These are phyloP conservation scores for Ceratobasidium sp. DNA, from an alignment of 1,284 basidiomycete genomes.

Conservation along the genomic window DNA sequence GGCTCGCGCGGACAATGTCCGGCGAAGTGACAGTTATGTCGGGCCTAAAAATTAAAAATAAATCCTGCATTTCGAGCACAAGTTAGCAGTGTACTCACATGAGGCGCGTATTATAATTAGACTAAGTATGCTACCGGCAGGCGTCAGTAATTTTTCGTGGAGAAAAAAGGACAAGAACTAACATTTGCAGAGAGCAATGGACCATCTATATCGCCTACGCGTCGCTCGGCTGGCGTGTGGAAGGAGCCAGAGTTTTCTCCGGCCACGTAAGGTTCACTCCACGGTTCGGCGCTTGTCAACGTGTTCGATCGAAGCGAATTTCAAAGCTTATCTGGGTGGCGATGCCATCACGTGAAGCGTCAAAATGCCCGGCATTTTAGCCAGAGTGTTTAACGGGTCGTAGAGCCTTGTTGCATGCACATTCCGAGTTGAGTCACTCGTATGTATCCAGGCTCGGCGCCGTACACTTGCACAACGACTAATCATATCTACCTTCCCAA, in stretches of 20 bases:
- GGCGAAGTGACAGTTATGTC: constrained; percentile 77
- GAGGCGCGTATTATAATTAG: constrained; percentile 27
- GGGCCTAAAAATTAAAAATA: constrained; percentile 56
- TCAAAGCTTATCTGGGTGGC: too few relatives aligned
- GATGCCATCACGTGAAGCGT: too few relatives aligned
- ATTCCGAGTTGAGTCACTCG: too few relatives aligned
- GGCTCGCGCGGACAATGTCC: constrained; percentile 84
- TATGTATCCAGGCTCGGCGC: too few relatives aligned
- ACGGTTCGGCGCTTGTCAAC: constrained; percentile 31
- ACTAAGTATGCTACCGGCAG: constrained; percentile 20
- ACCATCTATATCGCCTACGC: constrained; percentile 40
- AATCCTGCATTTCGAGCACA: not conserved
- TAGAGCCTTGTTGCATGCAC: too few relatives aligned
- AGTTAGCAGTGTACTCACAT: constrained; percentile 34
- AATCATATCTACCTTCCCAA: too few relatives aligned
- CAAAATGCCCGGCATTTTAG: too few relatives aligned
- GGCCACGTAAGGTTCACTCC: constrained; percentile 37
- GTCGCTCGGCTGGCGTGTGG: constrained; percentile 3
- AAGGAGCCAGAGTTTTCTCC: constrained; percentile 32
- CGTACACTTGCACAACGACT: too few relatives aligned
- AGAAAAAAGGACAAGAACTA: not conserved
- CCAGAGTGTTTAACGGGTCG: too few relatives aligned
- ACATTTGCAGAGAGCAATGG: constrained; percentile 21
- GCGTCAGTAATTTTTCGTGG: not conserved
- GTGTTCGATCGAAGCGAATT: not conserved